Base-by-base conservation (phyloP, 2,329 filamentous ascomycete species). In the Stachybotrys echinatus region DNA sequence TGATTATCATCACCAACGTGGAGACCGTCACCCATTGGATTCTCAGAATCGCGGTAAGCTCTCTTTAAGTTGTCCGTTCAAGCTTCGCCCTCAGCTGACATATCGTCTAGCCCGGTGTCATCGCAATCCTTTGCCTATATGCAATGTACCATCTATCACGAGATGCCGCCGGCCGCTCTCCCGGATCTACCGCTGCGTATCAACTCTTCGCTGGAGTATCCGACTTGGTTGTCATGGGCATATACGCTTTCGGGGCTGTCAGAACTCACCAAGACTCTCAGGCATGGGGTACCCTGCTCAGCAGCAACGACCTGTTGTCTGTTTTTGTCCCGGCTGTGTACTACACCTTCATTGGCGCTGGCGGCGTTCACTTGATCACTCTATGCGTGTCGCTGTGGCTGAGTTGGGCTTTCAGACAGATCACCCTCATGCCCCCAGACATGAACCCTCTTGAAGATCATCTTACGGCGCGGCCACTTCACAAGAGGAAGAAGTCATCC, bases 361-460 rank as follows among this genome's bases (percentile, higher is more conserved):
- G 79, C 12, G 82, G 78, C 1, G 64, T 95, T 19, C 91, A 96
- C 64, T 60, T 88, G 1, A 55, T 89, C 10, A 89, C 89, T 2
- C 68, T 94, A 2, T 67, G 74, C 18, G 73, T 95, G 34, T 89
- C 89, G 5, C 64, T 89, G 27, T 96, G 87, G 70, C 75, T 97
- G 22, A 83, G 84, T 17, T 65, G 88, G 48, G 81, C 87, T 58
- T 97, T 96, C 80, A 82, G 85, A 39, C 87, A 88, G 62, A 96
- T 97, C 60, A 77, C 84, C 5, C 75, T 78, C 19, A 79, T 96
- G 65, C 92, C 92, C 6, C 92, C 92, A 0, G 92, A 97, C 62
- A 90, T 96, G 88, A 97, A 97, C 65, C 92, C 92, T 2, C 76
- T 97, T 14, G 92, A 96, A 65, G 83, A 88, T 56, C 85, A 92